Conservation (phyloP, 2,329 filamentous ascomycete genomes). For the Coleophoma crateriformis region DNA sequence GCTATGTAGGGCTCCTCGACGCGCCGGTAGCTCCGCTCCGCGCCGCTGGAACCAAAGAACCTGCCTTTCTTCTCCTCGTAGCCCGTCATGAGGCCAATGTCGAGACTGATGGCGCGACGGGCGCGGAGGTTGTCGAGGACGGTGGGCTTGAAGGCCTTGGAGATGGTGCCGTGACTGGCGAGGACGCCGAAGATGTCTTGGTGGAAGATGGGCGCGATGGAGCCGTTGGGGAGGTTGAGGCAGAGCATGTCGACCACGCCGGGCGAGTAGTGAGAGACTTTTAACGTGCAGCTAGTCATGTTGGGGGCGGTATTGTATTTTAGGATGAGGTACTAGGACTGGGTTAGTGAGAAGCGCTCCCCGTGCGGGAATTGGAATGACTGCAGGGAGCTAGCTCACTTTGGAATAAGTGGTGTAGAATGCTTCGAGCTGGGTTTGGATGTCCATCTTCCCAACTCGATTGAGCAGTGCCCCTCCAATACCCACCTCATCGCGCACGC, state of each 20-base stretch:
- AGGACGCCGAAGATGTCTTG: slow-evolving; percentile 52
- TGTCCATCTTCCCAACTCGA: slow-evolving; percentile 27
- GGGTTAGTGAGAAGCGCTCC: background rate
- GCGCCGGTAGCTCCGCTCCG: slow-evolving; percentile 5
- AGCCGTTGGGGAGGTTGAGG: slow-evolving; percentile 28
- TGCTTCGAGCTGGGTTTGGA: slow-evolving; percentile 31
- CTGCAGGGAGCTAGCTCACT: slow-evolving; percentile 13
- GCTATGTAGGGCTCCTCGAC: slow-evolving; percentile 22
- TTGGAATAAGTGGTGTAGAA: slow-evolving; percentile 40
- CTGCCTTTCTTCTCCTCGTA: slow-evolving; percentile 14
- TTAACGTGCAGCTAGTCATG: slow-evolving; percentile 17
- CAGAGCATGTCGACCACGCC: slow-evolving; percentile 42
- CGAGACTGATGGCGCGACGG: slow-evolving; percentile 21
- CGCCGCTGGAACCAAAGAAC: slow-evolving; percentile 7
- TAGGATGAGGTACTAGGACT: slow-evolving; percentile 31
- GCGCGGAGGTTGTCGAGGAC: slow-evolving; percentile 31
- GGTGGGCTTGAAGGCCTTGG: slow-evolving; percentile 36
- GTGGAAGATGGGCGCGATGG: slow-evolving; percentile 31
- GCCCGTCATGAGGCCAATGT: slow-evolving; percentile 20
- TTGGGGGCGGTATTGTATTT: slow-evolving; percentile 19
- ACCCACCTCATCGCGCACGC: slow-evolving; percentile 24
- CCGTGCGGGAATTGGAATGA: background rate
- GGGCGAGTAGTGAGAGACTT: slow-evolving; percentile 40
- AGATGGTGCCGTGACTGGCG: slow-evolving; percentile 30
- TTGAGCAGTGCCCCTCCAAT: slow-evolving; percentile 35